Base-by-base conservation (phyloP, 179 eudicot species). In the Corrigiola litoralis region DNA sequence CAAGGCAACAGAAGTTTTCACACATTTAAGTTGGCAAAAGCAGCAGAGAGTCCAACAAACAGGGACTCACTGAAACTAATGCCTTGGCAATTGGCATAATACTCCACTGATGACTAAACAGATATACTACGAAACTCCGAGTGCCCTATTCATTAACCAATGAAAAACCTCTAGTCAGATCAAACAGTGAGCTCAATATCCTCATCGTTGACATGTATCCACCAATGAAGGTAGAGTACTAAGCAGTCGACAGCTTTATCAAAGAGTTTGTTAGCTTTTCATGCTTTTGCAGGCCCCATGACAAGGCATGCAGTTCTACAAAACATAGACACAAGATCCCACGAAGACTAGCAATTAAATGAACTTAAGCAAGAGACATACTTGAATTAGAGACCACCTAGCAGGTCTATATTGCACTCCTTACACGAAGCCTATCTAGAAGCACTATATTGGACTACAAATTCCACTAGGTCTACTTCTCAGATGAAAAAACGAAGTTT, bases 191-290 rank as follows among this genome's bases (percentile, higher is more conserved):
- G 29, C 58, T 57, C 33, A 47, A n/a, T 36, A 33, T 36, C 31
- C 4, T 41, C 29, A 46, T 16, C 21, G 27, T 32, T 32, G 47
- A 57, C 64, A 45, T 45, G 21, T 32, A 57, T 57, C 37, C 42
- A 45, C 37, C 45, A 67, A 67, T 32, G 55, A 66, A 55, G 31
- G 62, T 36, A 54, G 21, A 40, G n/a, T 16, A 20, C 58, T 38
- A 65, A 11, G 31, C 51, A 28, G 60, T 33, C 59, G 45, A 33
- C 32, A 33, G 71, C 53, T 33, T 52, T 61, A 41, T 17, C 14
- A 41, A 9, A 18, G 13, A 27, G 7, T 56, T 34, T 67, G 16
- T 33, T 25, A 21, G 18, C 16, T 13, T 66, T 42, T 16, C 36
- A 25, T 14, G 62, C 49, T 58, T 56, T 38, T 27, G 16, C 16